Evolutionary conservation across 2,329 filamentous ascomycete species (phyloP).

Genomic region (Didymellaceae sp.): DNA sequence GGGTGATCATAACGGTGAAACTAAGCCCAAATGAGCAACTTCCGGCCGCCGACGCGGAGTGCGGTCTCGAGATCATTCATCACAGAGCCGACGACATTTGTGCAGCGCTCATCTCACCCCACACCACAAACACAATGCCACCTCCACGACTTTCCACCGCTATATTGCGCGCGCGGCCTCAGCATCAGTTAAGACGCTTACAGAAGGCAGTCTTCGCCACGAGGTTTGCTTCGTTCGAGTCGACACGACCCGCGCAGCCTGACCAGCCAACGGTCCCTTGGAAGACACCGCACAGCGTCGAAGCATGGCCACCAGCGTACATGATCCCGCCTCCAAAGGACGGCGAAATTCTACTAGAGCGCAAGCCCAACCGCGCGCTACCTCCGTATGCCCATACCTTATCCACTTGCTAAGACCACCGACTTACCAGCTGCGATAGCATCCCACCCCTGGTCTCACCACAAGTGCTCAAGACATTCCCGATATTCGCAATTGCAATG

Average conservation of each 20-base stretch:
- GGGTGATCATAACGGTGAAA: not conserved
- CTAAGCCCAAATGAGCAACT: conserved; percentile 4
- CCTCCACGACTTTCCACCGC: conserved; percentile 34
- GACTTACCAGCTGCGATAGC: conserved; percentile 26
- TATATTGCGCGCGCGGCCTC: conserved; percentile 33
- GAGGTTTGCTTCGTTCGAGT: conserved; percentile 31
- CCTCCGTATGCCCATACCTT: conserved; percentile 35
- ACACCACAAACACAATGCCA: conserved; percentile 27
- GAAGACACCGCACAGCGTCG: conserved; percentile 48
- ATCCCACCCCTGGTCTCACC: conserved; percentile 44
- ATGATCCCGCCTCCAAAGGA: conserved; percentile 46
- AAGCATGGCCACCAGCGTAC: conserved; percentile 44
- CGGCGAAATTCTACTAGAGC: conserved; percentile 43
- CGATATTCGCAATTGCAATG: conserved; percentile 78
- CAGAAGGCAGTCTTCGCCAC: conserved; percentile 26
- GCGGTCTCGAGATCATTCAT: too few species aligned
- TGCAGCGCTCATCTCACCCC: conserved; percentile 6
- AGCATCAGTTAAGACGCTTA: conserved; percentile 30
- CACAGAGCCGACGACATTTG: conserved; percentile 3
- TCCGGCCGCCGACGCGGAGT: conserved; percentile 19
- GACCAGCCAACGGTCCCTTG: conserved; percentile 42
- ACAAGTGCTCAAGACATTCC: conserved; percentile 66
- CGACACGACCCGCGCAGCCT: conserved; percentile 24
- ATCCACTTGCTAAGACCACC: not conserved
- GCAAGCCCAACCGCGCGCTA: conserved; percentile 42